phyloP scores from a whole-genome alignment of 352 stramenopile genomes.

The Phytophthora crassamura region DNA sequence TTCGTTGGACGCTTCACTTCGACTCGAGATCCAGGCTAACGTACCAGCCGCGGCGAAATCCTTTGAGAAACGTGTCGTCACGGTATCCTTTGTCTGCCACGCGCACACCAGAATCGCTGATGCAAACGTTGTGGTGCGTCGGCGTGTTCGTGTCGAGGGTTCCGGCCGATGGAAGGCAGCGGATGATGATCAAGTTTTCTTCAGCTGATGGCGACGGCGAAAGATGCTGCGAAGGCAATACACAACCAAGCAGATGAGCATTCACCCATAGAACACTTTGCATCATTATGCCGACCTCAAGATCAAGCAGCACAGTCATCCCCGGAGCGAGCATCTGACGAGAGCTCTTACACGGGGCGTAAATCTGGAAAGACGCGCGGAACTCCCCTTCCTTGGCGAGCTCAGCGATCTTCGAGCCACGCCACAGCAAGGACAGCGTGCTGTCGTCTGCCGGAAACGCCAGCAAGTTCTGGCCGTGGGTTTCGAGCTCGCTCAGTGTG shows the following conservation, averaged over 20 bases:
- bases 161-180: conserved; percentile 3
- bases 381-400: conserved; percentile 13
- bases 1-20: no score
- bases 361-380: conserved; percentile 12
- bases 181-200: conserved; percentile 12
- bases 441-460: conserved; percentile 7
- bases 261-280: neutral
- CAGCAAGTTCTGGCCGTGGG: conserved; percentile 5
- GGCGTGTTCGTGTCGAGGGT: conserved; percentile 1
- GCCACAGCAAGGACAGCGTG: conserved; percentile 5
- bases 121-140: conserved; percentile 3
- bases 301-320: conserved; percentile 16
- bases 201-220: conserved; percentile 18
- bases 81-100: conserved; percentile 15
- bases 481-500: neutral
- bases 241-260: neutral
- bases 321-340: conserved; percentile 13
- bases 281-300: conserved; percentile 11
- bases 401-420: conserved; percentile 15
- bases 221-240: conserved; percentile 1
- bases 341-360: conserved; percentile 5
- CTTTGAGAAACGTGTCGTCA: conserved; percentile 17
- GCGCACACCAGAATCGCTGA: conserved; percentile 9
- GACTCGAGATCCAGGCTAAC: neutral
- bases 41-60: conserved; percentile 31